Percentiles rank a stretch among this genome's conserved stretches.
phyloP scores from a whole-genome alignment of 176 grass and related monocot species.

The Aechmea fasciata region DNA sequence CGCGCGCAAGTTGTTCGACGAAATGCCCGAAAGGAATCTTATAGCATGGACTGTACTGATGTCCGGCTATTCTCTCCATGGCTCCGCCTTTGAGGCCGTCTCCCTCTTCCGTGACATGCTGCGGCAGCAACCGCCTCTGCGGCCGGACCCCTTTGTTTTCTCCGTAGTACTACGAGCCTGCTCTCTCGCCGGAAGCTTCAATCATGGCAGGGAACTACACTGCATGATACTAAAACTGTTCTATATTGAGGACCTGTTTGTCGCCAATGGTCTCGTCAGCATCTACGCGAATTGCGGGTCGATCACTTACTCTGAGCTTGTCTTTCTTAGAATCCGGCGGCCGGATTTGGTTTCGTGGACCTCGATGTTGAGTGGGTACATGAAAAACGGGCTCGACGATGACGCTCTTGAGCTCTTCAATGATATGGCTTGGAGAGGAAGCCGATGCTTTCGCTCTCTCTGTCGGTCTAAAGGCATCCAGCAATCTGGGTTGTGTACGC shows the following conservation, averaged over 20 bases:
- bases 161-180: slow-evolving; percentile 47
- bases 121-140: slow-evolving; percentile 1
- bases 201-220: slow-evolving; percentile 40
- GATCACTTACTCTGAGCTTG: slow-evolving; percentile 31
- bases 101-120: slow-evolving; percentile 36
- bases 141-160: slow-evolving; percentile 59
- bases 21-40: slow-evolving; percentile 32
- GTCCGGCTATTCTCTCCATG: slow-evolving; percentile 54
- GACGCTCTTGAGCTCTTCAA: slow-evolving; percentile 40
- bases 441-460: slow-evolving; percentile 47
- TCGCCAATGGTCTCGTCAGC: slow-evolving; percentile 48
- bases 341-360: slow-evolving; percentile 63
- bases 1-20: slow-evolving; percentile 38
- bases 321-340: slow-evolving; percentile 26
- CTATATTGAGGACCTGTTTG: slow-evolving; percentile 37
- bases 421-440: slow-evolving; percentile 25
- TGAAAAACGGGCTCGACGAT: slow-evolving; percentile 33
- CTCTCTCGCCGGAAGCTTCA: slow-evolving; percentile 28
- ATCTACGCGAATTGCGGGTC: slow-evolving; percentile 51
- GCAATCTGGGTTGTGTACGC: slow-evolving; percentile 20
- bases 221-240: slow-evolving; percentile 23
- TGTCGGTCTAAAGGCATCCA: slow-evolving; percentile 37
- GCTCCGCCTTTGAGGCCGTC: slow-evolving; percentile 36
- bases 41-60: slow-evolving; percentile 49
- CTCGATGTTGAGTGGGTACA: slow-evolving; percentile 52